Base-by-base conservation (phyloP, 805 yeast species). In the Ogataea henricii region DNA sequence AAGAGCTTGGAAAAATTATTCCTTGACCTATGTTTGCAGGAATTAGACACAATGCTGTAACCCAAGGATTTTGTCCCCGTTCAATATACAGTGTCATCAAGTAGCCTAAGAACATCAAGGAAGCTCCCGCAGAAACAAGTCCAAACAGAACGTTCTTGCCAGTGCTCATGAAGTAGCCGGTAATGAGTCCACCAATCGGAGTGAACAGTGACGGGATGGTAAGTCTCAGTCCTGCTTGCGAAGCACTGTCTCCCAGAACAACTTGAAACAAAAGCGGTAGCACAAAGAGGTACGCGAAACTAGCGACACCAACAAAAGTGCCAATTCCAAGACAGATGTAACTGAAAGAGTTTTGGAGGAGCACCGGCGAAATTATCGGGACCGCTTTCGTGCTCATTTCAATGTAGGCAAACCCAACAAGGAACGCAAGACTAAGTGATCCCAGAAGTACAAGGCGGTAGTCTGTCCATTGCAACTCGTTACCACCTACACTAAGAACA, bases 231-330 rank as follows among this genome's bases (percentile, higher is more conserved):
- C 78, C 78, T 5, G 76, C 73, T 51, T 57, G 56, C 3, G 76
- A 63, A 2, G 74, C 64, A 0, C 73, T 46, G 51, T 73, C 77
- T 2, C 69, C 72, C 13, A 70, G 56, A 1, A 68, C 71, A 16
- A 73, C 62, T 49, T 73, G 78, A 41, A 74, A 72, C 30, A 72
- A 61, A 22, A 72, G 57, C 1, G 78, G 79, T 1, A 73, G 53
- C 4, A 71, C 66, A 55, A 73, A 73, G 21, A 73, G 56, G 47
- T 71, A 71, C 0, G 78, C 73, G 51, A 62, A 70, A 39, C 67
- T 58, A 5, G 72, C 65, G 40, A 72, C 62, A 2, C 77, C 77
- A 10, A 72, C 60, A 18, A 71, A 53, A 40, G 67, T 59, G 17
- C 70, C 68, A 10, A 65, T 62, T n/a, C 58, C 57, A 4, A 70